Conservation (phyloP, 495 filamentous ascomycete species). For the Glarea lozoyensis region DNA sequence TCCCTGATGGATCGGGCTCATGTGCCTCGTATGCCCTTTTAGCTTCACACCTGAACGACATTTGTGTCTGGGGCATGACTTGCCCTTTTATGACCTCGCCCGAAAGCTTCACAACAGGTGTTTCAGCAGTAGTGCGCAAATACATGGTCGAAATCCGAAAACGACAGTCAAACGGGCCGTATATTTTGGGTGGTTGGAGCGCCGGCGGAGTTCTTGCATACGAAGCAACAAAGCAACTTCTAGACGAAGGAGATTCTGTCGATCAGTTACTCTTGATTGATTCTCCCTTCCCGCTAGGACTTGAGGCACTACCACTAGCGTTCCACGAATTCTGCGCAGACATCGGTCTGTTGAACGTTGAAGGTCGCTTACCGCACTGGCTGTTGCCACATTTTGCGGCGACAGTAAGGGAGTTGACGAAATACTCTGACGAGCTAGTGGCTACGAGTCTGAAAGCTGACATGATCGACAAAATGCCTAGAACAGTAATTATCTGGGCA, state of each 20-base stretch:
- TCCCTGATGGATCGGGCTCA: slow-evolving; percentile 70
- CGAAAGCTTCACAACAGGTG: slow-evolving; percentile 43
- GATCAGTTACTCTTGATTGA: slow-evolving; percentile 75
- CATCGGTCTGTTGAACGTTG: slow-evolving; percentile 71
- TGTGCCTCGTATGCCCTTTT: slow-evolving; percentile 51
- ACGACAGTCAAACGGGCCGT: slow-evolving; percentile 57
- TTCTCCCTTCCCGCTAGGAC: slow-evolving; percentile 66
- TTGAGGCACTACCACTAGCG: slow-evolving; percentile 67
- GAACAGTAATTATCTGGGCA: slow-evolving; percentile 67
- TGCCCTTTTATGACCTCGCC: slow-evolving; percentile 54
- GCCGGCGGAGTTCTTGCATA: slow-evolving; percentile 86
- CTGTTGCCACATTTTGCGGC: slow-evolving; percentile 77
- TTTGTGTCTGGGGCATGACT: slow-evolving; percentile 55
- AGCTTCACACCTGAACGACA: slow-evolving; percentile 39
- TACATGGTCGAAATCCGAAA: slow-evolving; percentile 56
- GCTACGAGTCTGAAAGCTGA: too few relatives aligned
- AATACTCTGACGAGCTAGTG: slow-evolving; percentile 40
- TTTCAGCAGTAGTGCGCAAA: slow-evolving; percentile 43
- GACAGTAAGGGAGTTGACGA: slow-evolving; percentile 64
- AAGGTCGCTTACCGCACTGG: slow-evolving; percentile 62
- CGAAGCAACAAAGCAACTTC: slow-evolving; percentile 66
- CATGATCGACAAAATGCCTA: slow-evolving; percentile 45
- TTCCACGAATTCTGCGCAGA: slow-evolving; percentile 73
- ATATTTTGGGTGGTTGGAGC: slow-evolving; percentile 68
- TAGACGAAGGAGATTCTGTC: slow-evolving; percentile 57